phyloP scores from a whole-genome alignment of 805 yeast genomes.

The Alloascoidea hylecoeti region DNA sequence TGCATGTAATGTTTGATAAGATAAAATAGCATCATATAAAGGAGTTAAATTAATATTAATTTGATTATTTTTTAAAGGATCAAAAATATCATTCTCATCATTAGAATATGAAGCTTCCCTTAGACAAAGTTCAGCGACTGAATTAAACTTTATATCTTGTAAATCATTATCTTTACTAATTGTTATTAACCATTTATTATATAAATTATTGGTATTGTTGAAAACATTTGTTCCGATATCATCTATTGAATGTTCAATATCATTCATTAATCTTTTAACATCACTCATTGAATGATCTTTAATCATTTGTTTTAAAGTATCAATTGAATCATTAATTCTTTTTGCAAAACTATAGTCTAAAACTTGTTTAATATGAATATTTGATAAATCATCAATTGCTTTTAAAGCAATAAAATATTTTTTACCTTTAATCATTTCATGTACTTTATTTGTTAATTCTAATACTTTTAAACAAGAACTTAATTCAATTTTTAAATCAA shows the following conservation, averaged over 20 bases:
- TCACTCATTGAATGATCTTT: not conserved
- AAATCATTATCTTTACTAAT: slow-evolving; percentile 24
- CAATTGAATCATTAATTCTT: not conserved
- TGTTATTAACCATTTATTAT: slow-evolving; percentile 33
- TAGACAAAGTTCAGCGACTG: slow-evolving; percentile 57
- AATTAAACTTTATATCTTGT: slow-evolving; percentile 43
- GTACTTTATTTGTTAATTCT: slow-evolving; percentile 62
- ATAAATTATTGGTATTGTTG: slow-evolving; percentile 32
- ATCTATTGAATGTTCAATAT: slow-evolving; percentile 8
- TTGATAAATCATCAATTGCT: not conserved
- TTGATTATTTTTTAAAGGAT: slow-evolving; percentile 2
- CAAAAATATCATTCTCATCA: not conserved
- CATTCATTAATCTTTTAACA: not conserved
- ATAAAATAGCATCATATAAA: slow-evolving; percentile 1
- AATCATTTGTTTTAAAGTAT: not conserved
- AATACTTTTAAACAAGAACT: slow-evolving; percentile 45
- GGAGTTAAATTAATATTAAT: slow-evolving; percentile 1
- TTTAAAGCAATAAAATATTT: slow-evolving; percentile 56
- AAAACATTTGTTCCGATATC: slow-evolving; percentile 35
- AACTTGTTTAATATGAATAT: not conserved
- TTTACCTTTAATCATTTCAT: slow-evolving; percentile 49
- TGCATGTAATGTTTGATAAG: not conserved
- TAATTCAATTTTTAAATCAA: not conserved
- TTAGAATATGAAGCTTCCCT: slow-evolving; percentile 26
- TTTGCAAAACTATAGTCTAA: slow-evolving; percentile 1